Evolutionary conservation across 257 asterid genomes (phyloP).

Genomic region (Salvia hispanica): DNA sequence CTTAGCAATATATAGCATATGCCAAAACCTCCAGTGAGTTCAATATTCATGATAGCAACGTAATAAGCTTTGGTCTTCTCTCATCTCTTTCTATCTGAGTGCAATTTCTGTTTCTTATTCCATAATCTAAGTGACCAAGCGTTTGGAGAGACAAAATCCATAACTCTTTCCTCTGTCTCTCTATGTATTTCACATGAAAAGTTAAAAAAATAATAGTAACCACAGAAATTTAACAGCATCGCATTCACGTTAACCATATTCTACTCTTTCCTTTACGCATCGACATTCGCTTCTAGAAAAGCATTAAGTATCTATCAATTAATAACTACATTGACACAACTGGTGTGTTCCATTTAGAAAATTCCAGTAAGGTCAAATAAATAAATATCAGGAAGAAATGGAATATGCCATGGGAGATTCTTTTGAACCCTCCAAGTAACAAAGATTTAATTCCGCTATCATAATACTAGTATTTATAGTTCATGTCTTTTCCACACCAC

Average conservation of each 20-base stretch:
- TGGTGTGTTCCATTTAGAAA: conserved; percentile 25
- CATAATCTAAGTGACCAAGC: conserved; percentile 3
- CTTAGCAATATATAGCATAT: background rate
- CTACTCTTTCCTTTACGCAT: conserved; percentile 16
- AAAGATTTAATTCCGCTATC: conserved; percentile 34
- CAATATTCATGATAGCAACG: background rate
- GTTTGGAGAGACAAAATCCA: conserved; percentile 10
- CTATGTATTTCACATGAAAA: conserved; percentile 2
- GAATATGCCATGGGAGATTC: conserved; percentile 47
- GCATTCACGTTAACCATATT: background rate
- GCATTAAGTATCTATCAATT: background rate
- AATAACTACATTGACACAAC: conserved; percentile 24
- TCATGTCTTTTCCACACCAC: conserved; percentile 30
- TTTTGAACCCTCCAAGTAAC: conserved; percentile 43
- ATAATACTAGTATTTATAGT: conserved; percentile 24
- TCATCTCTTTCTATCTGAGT: conserved; percentile 1
- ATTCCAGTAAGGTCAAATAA: conserved; percentile 31
- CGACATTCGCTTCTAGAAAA: conserved; percentile 27
- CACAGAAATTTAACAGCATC: conserved; percentile 2
- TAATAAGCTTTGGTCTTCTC: too few species aligned
- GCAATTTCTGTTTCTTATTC: conserved; percentile 1
- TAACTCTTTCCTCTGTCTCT: conserved; percentile 15
- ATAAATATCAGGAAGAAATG: conserved; percentile 35
- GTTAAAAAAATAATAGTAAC: conserved; percentile 10
- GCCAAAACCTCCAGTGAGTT: conserved; percentile 5